Base-by-base conservation (phyloP, 371 early-diverging fungal genomes). In the Dichotomocladium elegans region DNA sequence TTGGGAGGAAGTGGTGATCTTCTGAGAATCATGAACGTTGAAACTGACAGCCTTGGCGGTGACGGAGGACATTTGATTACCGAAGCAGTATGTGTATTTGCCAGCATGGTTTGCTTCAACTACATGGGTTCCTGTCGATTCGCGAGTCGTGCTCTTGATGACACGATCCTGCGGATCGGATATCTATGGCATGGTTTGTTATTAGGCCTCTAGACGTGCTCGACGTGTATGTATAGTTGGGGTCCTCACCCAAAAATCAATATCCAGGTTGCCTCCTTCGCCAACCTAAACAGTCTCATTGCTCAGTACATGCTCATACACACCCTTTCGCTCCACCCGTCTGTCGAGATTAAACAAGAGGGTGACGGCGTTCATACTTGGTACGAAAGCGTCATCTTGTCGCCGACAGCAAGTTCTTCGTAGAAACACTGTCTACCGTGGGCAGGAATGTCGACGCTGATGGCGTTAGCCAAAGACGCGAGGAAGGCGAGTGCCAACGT, bases 71-170 rank as follows among this genome's bases (percentile, higher is more conserved):
- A 79, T 72, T 46, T 64, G 61, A 64, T 91, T 91, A 55, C 74
- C 77, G 70, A 91, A 90, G 71, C 92, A 91, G 64, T 87, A 91
- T n/a, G 74, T 72, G 53, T 86, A 79, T 61, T 60, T 68, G 25
- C 91, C 90, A 21, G 60, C 70, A 9, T 24, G 11, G 19, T 74
- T 64, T 14, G 89, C 88, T 24, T 63, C 71, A 25, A 87, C 58
- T 22, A 72, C 68, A 55, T 74, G 82, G 4, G 77, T 72, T 5
- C 74, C 81, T 27, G 79, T 71, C 4, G 83, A 66, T 33, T 81
- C 60, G 35, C 68, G 67, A 30, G 65, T 55, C 27, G 59, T 70
- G 27, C 66, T 68, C 54, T 79, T 74, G 15, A 89, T 58, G 8
- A 82, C 48, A 9, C 51, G 57, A 19, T 63, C 70, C 24, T 54